phyloP scores from a whole-genome alignment of 2,329 filamentous ascomycete species.

The Tolypocladium cylindrosporum region DNA sequence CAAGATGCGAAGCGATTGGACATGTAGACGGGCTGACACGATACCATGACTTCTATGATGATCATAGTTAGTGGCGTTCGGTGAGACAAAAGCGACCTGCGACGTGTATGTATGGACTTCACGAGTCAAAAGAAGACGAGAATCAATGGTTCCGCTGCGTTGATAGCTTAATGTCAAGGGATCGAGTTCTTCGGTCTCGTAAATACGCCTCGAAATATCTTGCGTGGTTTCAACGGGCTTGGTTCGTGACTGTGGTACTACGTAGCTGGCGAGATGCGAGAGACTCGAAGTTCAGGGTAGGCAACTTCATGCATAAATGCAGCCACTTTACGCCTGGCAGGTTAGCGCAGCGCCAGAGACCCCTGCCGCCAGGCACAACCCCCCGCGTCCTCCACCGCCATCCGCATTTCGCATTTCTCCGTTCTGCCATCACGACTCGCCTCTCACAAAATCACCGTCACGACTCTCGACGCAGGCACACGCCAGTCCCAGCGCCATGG shows the following conservation, averaged over 20 bases:
- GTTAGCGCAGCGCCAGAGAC: neutral
- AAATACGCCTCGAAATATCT: neutral
- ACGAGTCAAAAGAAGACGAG: neutral
- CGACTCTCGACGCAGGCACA: neutral
- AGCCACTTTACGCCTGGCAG: neutral
- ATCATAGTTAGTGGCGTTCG: neutral
- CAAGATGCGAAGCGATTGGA: conserved; percentile 5
- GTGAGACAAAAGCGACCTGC: no score
- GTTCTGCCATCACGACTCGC: neutral
- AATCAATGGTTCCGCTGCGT: no score
- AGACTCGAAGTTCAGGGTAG: neutral
- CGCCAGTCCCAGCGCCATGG: conserved; percentile 20
- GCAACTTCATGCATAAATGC: neutral
- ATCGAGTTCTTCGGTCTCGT: no score
- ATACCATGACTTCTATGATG: neutral
- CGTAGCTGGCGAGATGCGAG: neutral
- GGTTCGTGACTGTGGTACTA: neutral
- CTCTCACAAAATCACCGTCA: neutral
- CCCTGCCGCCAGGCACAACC: neutral
- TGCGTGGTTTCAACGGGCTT: neutral
- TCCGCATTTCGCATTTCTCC: neutral
- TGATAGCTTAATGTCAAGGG: no score
- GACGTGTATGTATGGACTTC: neutral
- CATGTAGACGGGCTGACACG: neutral
- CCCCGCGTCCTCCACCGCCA: neutral